Base-by-base conservation (phyloP, 371 early-diverging fungal genomes). In the Haplosporangium sp. region DNA sequence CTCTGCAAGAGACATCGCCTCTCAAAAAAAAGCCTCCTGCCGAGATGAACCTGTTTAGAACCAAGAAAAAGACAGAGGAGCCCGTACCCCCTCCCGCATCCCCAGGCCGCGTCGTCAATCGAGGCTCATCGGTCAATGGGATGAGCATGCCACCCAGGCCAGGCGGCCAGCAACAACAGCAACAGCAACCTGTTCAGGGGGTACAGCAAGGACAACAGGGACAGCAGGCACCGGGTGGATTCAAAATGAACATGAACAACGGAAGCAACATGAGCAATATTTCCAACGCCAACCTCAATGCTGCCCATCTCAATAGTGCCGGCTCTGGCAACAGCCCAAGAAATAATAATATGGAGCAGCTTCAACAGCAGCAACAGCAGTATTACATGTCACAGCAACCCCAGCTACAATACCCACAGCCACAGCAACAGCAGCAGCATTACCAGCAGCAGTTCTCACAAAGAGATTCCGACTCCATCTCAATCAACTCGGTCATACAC, bases 1-100 rank as follows among this genome's bases (percentile, higher is more conserved):
- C 16, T 20, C 48, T 48, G 1, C 14, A 1, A 48, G 18, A 48
- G 7, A 2, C 48, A 48, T 7, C 48, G 20, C 48, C 2, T 16
- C 20, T 11, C 16, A 48, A 14, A 11, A 48, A 7, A 10, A 48
- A 48, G n/a, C 18, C 10, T 16, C 45, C 40, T 21, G 45, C 40
- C 12, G 46, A 63, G 56, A 73, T 73, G 67, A 47, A 66, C 56
- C 37, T 73, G 58, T 73, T 73, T 60, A 52, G 54, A 38, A 56
- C 58, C 53, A 73, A 73, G 63, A 73, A 73, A 45, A 73, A 67
- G 56, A 55, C 45, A 43, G 74, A 73, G 5, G 67, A 72, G 37
- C 53, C 71, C 18, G 13, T 40, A 11, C 55, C 62, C 20, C 63
- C 67, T 43, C 67, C 73, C 37, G 38, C 67, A 18, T 54, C 67